These are phyloP conservation scores for Ganoderma meredithae DNA, from an alignment of 1,284 basidiomycete species.

Conservation along the genomic window DNA sequence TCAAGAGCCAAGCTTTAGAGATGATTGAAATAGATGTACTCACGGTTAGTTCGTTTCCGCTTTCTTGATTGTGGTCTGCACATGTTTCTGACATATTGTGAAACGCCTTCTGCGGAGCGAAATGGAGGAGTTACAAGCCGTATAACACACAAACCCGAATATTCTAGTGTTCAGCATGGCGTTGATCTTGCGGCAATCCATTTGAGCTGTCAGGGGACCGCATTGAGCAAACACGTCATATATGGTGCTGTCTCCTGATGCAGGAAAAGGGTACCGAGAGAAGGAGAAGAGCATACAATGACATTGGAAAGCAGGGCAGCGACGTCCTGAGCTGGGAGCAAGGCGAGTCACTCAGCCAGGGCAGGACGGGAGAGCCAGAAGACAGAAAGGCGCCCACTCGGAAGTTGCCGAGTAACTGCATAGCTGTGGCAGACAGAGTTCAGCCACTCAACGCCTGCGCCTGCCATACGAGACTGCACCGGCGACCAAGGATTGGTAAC, in stretches of 20 bases:
- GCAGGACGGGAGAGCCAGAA: neutral
- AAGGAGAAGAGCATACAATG: neutral
- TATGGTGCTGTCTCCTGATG: neutral
- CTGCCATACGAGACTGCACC: conserved; percentile 33
- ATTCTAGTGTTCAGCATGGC: neutral
- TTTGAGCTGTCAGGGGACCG: neutral
- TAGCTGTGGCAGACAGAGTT: conserved; percentile 11
- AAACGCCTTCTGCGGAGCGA: neutral
- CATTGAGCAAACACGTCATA: neutral
- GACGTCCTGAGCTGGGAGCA: neutral
- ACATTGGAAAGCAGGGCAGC: neutral
- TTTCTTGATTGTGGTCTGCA: neutral
- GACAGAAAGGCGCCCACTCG: neutral
- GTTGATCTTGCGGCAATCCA: neutral
- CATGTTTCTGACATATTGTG: neutral
- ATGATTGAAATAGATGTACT: neutral
- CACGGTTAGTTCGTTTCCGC: neutral
- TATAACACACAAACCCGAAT: neutral
- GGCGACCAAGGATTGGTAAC: conserved; percentile 22
- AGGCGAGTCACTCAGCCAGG: no score
- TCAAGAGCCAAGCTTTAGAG: no score
- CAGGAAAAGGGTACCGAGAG: neutral
- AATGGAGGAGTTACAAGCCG: neutral
- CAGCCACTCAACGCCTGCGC: conserved; percentile 19
- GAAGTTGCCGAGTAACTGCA: conserved; percentile 14